Percentiles rank a stretch among this genome's conserved stretches.
These are phyloP conservation scores for Sphagnum magellanicum DNA, from an alignment of 228 moss, liverwort and hornwort genomes.

Conservation along the genomic window DNA sequence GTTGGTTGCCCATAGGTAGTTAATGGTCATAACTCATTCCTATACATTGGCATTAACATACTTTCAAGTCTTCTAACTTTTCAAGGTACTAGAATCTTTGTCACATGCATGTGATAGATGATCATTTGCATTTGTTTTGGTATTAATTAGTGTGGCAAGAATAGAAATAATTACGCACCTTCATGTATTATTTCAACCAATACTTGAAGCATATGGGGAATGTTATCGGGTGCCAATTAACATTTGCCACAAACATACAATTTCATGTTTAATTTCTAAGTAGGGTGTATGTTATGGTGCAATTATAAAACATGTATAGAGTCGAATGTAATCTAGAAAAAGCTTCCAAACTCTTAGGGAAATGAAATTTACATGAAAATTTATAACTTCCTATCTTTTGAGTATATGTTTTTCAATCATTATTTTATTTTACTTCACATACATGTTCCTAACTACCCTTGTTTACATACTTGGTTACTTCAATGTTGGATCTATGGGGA, in stretches of 20 bases:
- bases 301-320: constrained; percentile 57
- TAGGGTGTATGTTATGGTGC: constrained; percentile 7
- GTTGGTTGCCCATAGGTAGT: constrained; percentile 36
- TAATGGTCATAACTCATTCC: constrained; percentile 52
- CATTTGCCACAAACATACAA: too few relatives aligned
- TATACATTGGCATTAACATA: constrained; percentile 58
- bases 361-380: constrained; percentile 69
- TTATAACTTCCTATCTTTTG: constrained; percentile 4
- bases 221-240: too few relatives aligned
- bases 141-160: too few relatives aligned
- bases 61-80: constrained; percentile 53
- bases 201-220: too few relatives aligned
- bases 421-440: too few relatives aligned
- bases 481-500: too few relatives aligned
- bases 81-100: constrained; percentile 30
- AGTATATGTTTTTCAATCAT: not conserved
- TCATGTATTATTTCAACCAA: too few relatives aligned
- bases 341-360: constrained; percentile 65
- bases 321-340: constrained; percentile 54
- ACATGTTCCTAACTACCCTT: not conserved
- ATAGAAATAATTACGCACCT: too few relatives aligned
- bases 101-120: too few relatives aligned
- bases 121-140: too few relatives aligned
- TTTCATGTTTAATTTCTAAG: too few relatives aligned
- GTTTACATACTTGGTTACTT: not conserved